Conservation (phyloP, 169 alveolate genomes). For the Eimeria sp. region DNA sequence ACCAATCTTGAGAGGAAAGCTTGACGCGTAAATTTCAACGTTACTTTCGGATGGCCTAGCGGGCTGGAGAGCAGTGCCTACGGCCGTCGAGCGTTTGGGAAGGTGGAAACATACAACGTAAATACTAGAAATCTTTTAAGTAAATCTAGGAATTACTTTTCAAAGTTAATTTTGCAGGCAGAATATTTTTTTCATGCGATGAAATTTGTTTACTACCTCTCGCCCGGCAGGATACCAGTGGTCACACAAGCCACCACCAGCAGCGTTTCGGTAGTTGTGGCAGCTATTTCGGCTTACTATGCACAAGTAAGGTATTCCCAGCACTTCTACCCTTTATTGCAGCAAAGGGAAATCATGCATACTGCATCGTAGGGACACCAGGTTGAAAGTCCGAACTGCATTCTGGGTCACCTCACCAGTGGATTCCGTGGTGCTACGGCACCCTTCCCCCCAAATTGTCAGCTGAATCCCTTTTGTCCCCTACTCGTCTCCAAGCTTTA, state of each 20-base stretch:
- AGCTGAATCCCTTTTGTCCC: slow-evolving; percentile 24
- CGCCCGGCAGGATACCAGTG: not conserved
- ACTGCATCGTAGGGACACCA: not conserved
- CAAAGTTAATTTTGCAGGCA: not conserved
- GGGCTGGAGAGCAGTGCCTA: not conserved
- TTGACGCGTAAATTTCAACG: not conserved
- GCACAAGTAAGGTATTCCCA: not conserved
- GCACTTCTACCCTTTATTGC: not conserved
- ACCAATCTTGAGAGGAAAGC: not conserved
- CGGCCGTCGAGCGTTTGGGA: not conserved
- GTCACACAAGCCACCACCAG: not conserved
- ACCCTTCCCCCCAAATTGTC: not conserved
- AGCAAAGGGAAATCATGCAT: not conserved
- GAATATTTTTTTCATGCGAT: not conserved
- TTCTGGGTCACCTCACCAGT: slow-evolving; percentile 2
- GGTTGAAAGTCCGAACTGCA: not conserved
- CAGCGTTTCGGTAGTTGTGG: not conserved
- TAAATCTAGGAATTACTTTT: not conserved
- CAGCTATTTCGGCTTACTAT: not conserved
- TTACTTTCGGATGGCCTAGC: not conserved
- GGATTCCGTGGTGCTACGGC: not conserved
- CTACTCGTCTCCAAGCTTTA: not conserved
- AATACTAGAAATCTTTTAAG: not conserved
- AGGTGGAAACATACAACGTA: not conserved
- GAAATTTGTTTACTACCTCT: not conserved